A percentile compares a stretch with the other conserved stretches of the same genome.
These are phyloP conservation scores for Apiospora hydei DNA, from an alignment of 2,329 filamentous ascomycete species.

Conservation along the genomic window DNA sequence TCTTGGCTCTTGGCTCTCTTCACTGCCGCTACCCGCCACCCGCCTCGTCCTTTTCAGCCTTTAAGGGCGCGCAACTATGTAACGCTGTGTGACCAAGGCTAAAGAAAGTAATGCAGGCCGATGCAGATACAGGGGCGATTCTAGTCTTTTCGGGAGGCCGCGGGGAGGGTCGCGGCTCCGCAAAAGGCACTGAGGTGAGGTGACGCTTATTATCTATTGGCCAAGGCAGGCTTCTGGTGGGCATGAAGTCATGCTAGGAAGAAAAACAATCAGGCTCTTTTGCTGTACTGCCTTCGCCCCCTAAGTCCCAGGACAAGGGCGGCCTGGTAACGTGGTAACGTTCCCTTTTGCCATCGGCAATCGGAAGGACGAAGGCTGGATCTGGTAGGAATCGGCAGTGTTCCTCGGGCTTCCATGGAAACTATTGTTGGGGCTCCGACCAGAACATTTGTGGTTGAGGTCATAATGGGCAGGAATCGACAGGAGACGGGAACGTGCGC, in stretches of 20 bases:
- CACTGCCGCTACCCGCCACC: background rate
- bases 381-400: background rate
- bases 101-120: background rate
- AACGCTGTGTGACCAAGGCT: too few species aligned
- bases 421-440: background rate
- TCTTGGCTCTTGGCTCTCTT: background rate
- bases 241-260: background rate
- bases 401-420: background rate
- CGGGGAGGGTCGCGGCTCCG: too few species aligned
- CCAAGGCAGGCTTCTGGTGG: background rate
- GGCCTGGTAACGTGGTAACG: background rate
- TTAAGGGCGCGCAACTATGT: too few species aligned
- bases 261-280: background rate
- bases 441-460: background rate
- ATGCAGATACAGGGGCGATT: background rate
- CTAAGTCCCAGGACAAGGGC: background rate
- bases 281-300: too few species aligned
- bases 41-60: slow-evolving; percentile 3
- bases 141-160: background rate
- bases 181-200: background rate
- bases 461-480: slow-evolving; percentile 12
- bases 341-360: background rate
- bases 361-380: background rate
- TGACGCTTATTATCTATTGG: background rate
- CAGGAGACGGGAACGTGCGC: background rate